Evolutionary conservation across 2,329 filamentous ascomycete species (phyloP).

Genomic region (Botryotinia globosa): DNA sequence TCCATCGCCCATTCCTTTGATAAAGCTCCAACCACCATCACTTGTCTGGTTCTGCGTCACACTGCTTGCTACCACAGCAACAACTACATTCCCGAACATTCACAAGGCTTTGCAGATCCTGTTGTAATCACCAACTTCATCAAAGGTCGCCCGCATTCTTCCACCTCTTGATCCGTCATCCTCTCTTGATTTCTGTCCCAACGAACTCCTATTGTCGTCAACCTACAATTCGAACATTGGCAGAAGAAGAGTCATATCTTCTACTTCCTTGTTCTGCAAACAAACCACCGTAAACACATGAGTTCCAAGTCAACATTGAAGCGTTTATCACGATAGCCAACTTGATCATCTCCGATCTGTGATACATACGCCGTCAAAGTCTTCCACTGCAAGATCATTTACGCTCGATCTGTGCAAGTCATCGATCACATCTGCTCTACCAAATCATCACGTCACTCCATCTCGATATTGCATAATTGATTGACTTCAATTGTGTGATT

Average conservation of each 20-base stretch:
- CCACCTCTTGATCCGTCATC: constrained; percentile 2
- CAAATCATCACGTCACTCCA: not conserved
- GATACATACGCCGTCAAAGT: constrained; percentile 18
- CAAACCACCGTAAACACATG: constrained; percentile 42
- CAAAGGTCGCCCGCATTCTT: constrained; percentile 10
- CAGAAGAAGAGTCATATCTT: constrained; percentile 50
- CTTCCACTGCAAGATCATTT: constrained; percentile 18
- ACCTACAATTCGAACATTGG: constrained; percentile 25
- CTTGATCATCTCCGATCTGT: constrained; percentile 30
- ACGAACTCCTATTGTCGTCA: not conserved
- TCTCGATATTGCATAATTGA: constrained; percentile 23
- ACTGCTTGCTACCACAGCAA: constrained; percentile 27
- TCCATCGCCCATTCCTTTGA: constrained; percentile 23
- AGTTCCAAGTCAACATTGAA: constrained; percentile 41
- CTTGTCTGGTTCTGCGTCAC: constrained; percentile 31
- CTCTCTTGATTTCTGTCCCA: not conserved
- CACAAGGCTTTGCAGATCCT: constrained; percentile 22
- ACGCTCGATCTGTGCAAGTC: constrained; percentile 16
- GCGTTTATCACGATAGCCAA: constrained; percentile 41
- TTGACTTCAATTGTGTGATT: constrained; percentile 26
- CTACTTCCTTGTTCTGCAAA: constrained; percentile 44
- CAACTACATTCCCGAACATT: constrained; percentile 25
- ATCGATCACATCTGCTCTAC: constrained; percentile 11
- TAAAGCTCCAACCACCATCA: constrained; percentile 18
- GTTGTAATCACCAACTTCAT: constrained; percentile 16